phyloP scores from a whole-genome alignment of 2,329 filamentous ascomycete species.

The Fusarium sororula region DNA sequence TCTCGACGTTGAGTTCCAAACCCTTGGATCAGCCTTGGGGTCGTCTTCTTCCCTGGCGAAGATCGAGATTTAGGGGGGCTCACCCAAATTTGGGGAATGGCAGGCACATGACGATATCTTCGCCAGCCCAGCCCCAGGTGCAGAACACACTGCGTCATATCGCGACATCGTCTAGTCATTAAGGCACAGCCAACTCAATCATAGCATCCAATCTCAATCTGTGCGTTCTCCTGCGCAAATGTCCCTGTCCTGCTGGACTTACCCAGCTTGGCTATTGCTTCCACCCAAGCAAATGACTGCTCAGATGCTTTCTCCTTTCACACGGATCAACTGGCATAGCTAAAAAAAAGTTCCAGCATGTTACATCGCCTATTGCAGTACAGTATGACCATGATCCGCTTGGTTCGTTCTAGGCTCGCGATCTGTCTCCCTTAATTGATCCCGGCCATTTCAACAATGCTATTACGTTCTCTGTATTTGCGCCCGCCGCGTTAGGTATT shows the following conservation, averaged over 20 bases:
- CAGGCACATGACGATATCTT: slow-evolving; percentile 15
- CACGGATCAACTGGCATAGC: slow-evolving; percentile 1
- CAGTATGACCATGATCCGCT: neutral
- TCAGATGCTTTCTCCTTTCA: slow-evolving; percentile 6
- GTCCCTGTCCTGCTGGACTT: neutral
- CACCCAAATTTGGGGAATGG: slow-evolving; percentile 9
- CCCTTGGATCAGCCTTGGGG: slow-evolving; percentile 20
- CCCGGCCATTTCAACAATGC: slow-evolving; percentile 11
- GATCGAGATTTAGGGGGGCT: slow-evolving; percentile 30
- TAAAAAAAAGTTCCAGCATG: neutral
- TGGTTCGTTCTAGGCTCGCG: slow-evolving; percentile 26
- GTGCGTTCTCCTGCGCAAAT: neutral
- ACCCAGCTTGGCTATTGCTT: neutral
- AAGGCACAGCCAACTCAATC: neutral
- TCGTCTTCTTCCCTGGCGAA: slow-evolving; percentile 15
- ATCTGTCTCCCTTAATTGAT: slow-evolving; percentile 26
- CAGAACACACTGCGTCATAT: neutral
- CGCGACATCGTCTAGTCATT: neutral
- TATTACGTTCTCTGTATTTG: slow-evolving; percentile 13
- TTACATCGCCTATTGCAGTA: slow-evolving; percentile 12
- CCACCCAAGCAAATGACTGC: slow-evolving; percentile 2
- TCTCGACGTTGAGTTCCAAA: slow-evolving; percentile 27
- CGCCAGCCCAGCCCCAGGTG: neutral
- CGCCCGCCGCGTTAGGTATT: neutral
- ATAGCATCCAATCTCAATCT: slow-evolving; percentile 1